Evolutionary conservation across 441 rosid genomes (phyloP), one percentile per base, ranked within the genome.

Genomic region (Pelargonium fulgidum): DNA sequence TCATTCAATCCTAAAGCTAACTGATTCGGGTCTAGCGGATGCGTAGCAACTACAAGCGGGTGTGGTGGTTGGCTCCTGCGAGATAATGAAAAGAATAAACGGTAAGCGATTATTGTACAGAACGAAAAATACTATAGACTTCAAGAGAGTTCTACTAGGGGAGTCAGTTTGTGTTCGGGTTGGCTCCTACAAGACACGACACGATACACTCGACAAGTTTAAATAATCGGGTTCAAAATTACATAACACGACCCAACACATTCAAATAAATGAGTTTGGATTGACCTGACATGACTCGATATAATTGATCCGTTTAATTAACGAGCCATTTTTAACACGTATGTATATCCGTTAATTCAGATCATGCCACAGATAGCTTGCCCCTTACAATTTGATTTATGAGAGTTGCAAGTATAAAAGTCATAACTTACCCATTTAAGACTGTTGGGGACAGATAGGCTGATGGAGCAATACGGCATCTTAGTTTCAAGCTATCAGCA

Each of bases 391-490:
- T 33, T 33, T 3, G 10, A 14, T 12, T 50, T 50, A 3, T 33
- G 68, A 1, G 1, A 11, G 39, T 19, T 36, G 42, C 42, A 39
- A 6, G 42, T 39, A 64, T 56, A 7, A 61, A 22, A 54, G 64
- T 2, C 22, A n/a, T 17, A 63, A 68, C 83, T 68, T 85, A 90
- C 97, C 91, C 89, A 7, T 74, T 87, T 47, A 81, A 58, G 71
- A 75, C 70, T 19, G 84, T 71, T 29, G 73, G 88, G 42, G 91
- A 65, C 69, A 87, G 73, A 76, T 94, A 92, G 7, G 90, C 78
- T 0, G 94, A 79, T 62, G 97, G 79, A 67, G 90, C 85, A 16
- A 94, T 82, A n/a, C 87, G 89, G 77, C 97, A 94, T 80, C 96
- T 80, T 47, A 89, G 78, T 72, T 84, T 82, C 54, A 92, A 83